These are phyloP conservation scores for Yamadazyma takamatsuzukensis DNA, from an alignment of 805 yeast species.

Conservation along the genomic window DNA sequence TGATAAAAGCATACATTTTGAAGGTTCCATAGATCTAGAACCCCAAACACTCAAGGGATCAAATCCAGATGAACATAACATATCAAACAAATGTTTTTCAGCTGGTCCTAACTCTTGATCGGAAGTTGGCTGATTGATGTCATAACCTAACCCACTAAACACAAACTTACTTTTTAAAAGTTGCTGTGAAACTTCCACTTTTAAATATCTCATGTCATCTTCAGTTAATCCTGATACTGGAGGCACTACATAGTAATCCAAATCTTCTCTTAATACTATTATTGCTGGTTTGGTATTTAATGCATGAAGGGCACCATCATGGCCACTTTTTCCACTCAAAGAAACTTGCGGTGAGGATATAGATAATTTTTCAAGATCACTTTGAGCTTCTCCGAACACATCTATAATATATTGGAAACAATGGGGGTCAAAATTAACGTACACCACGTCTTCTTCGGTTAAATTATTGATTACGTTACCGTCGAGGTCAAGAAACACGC, in stretches of 20 bases:
- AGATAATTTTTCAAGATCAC: conserved; percentile 39
- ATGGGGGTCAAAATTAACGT: conserved; percentile 79
- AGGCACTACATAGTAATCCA: conserved; percentile 90
- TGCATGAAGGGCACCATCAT: conserved; percentile 45
- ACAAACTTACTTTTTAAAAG: conserved; percentile 56
- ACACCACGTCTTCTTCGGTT: conserved; percentile 76
- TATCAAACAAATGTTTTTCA: conserved; percentile 89
- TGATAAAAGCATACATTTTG: conserved; percentile 82
- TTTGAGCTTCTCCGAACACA: conserved; percentile 66
- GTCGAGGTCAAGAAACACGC: conserved; percentile 73
- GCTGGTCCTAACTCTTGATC: conserved; percentile 73
- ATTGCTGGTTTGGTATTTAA: conserved; percentile 81
- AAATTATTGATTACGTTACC: conserved; percentile 77
- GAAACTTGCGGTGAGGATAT: conserved; percentile 32
- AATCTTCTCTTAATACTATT: conserved; percentile 87
- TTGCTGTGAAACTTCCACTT: conserved; percentile 67
- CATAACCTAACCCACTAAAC: conserved; percentile 77
- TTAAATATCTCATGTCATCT: conserved; percentile 64
- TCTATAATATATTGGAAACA: conserved; percentile 83
- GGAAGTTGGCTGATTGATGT: conserved; percentile 20
- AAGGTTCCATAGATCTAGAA: conserved; percentile 80
- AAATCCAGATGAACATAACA: conserved; percentile 91
- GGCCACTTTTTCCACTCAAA: conserved; percentile 10
- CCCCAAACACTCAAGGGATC: conserved; percentile 74
- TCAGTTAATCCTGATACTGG: conserved; percentile 53